These are phyloP conservation scores for Mercurialis annua DNA, from an alignment of 345 rosid species.

Conservation along the genomic window DNA sequence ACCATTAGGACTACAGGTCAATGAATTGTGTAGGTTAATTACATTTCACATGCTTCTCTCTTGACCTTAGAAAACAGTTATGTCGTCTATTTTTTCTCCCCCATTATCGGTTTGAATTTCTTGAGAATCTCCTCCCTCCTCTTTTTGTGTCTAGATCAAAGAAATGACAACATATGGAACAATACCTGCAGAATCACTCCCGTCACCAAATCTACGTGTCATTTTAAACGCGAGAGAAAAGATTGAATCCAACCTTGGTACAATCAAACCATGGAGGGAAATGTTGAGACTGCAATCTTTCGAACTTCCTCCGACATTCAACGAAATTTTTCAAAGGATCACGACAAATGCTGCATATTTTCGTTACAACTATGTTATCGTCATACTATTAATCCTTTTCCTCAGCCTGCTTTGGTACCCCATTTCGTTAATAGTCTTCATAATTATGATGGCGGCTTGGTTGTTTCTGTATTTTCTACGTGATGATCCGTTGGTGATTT, in stretches of 20 bases:
- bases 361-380: slow-evolving; percentile 43
- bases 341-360: slow-evolving; percentile 35
- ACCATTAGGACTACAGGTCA: background rate
- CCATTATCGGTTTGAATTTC: background rate
- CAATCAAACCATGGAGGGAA: slow-evolving; percentile 55
- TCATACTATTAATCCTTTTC: slow-evolving; percentile 37
- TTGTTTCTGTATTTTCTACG: slow-evolving; percentile 50
- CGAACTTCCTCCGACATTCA: slow-evolving; percentile 33
- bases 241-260: slow-evolving; percentile 36
- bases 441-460: slow-evolving; percentile 45
- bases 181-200: slow-evolving; percentile 33
- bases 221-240: slow-evolving; percentile 38
- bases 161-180: slow-evolving; percentile 52
- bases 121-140: too few species aligned
- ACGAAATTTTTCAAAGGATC: slow-evolving; percentile 35
- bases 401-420: slow-evolving; percentile 58
- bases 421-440: slow-evolving; percentile 38
- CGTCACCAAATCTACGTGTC: slow-evolving; percentile 20
- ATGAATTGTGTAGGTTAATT: background rate
- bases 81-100: background rate
- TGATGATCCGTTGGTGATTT: slow-evolving; percentile 38
- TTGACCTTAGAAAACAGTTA: background rate
- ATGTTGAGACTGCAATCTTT: slow-evolving; percentile 40
- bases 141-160: background rate
- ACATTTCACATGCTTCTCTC: background rate